A percentile compares a stretch with the other conserved stretches of the same genome.
Evolutionary conservation across 2,329 filamentous ascomycete species (phyloP).

Genomic region (Cadophora luteo-olivacea): DNA sequence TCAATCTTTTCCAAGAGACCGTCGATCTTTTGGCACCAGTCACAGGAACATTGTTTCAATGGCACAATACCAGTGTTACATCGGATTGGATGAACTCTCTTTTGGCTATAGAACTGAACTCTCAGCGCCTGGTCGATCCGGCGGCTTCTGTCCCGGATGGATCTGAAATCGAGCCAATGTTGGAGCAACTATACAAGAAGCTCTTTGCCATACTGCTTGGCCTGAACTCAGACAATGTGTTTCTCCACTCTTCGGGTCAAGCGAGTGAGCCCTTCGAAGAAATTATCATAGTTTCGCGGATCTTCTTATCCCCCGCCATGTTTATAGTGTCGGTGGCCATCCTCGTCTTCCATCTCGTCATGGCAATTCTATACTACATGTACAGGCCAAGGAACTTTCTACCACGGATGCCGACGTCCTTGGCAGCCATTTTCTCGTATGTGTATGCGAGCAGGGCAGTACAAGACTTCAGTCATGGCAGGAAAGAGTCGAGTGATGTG

Average conservation of each 20-base stretch:
- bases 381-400: conserved; percentile 51
- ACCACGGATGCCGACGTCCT: conserved; percentile 56
- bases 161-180: conserved; percentile 33
- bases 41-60: conserved; percentile 35
- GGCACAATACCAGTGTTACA: conserved; percentile 56
- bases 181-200: conserved; percentile 46
- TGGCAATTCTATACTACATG: conserved; percentile 52
- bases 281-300: conserved; percentile 38
- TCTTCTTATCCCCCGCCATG: conserved; percentile 56
- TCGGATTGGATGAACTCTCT: conserved; percentile 57
- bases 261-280: background rate
- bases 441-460: conserved; percentile 55
- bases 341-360: conserved; percentile 51
- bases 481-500: background rate
- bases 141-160: conserved; percentile 34
- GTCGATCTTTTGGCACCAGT: background rate
- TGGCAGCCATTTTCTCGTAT: conserved; percentile 55
- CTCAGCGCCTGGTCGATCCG: conserved; percentile 47
- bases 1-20: background rate
- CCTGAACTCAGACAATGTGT: conserved; percentile 50
- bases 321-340: conserved; percentile 54
- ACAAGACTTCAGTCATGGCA: conserved; percentile 45
- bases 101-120: conserved; percentile 44
- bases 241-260: too few species aligned
- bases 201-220: conserved; percentile 54